phyloP scores from a whole-genome alignment of 139 green algal species.

The Desmodesmus armatus region DNA sequence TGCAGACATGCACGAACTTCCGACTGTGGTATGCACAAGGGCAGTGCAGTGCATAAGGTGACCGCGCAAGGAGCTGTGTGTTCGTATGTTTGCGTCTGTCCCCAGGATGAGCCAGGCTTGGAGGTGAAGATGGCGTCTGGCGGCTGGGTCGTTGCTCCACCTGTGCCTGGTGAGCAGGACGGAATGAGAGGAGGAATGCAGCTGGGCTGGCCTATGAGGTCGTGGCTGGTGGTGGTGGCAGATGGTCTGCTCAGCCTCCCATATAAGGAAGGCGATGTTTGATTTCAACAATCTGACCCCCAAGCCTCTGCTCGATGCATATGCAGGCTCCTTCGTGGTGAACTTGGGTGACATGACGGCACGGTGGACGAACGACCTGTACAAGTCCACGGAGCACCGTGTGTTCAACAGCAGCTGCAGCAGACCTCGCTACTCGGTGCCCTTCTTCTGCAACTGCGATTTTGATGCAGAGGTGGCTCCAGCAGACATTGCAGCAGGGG shows the following conservation, averaged over 20 bases:
- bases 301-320: too few relatives aligned
- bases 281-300: too few relatives aligned
- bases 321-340: constrained; percentile 43
- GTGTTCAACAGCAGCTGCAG: constrained; percentile 47
- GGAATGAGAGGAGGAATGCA: too few relatives aligned
- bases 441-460: constrained; percentile 57
- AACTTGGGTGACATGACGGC: constrained; percentile 59
- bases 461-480: constrained; percentile 47
- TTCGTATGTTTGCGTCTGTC: neutral
- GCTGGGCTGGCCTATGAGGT: neutral
- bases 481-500: neutral
- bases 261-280: too few relatives aligned
- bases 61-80: too few relatives aligned
- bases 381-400: constrained; percentile 47
- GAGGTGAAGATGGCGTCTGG: constrained; percentile 32
- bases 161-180: constrained; percentile 26
- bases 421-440: constrained; percentile 39
- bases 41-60: too few relatives aligned
- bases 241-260: neutral
- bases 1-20: too few relatives aligned
- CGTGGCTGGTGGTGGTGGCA: neutral
- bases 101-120: constrained; percentile 49
- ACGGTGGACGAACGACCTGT: constrained; percentile 43
- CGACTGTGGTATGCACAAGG: too few relatives aligned
- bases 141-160: constrained; percentile 42